Conservation (phyloP, 257 asterid genomes). For the Solanum pinnatisectum region DNA sequence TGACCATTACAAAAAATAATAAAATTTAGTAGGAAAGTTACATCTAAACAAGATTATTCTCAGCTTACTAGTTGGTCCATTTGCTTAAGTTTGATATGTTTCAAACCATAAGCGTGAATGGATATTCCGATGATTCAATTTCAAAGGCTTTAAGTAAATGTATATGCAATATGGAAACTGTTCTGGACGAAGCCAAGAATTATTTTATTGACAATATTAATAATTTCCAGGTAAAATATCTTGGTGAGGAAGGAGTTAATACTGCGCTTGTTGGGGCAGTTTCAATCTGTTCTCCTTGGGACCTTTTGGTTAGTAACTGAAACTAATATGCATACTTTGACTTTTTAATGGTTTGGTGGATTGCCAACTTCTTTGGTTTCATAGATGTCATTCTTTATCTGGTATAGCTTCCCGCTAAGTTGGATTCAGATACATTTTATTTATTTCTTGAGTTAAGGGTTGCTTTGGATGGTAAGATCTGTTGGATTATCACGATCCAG, state of each 20-base stretch:
- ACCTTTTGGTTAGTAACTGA: conserved; percentile 61
- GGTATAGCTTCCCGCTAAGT: background rate
- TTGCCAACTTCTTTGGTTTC: background rate
- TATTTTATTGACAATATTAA: background rate
- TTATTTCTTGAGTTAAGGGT: background rate
- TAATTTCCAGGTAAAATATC: conserved; percentile 55
- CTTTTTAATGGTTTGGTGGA: background rate
- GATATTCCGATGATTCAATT: background rate
- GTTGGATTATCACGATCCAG: background rate
- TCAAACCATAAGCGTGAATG: background rate
- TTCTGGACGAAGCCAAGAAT: background rate
- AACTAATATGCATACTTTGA: background rate
- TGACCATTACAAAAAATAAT: background rate
- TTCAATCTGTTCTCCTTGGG: conserved; percentile 95
- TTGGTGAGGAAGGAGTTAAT: conserved; percentile 75
- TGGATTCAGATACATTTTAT: background rate
- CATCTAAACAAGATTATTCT: background rate
- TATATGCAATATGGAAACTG: background rate
- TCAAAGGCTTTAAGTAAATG: background rate
- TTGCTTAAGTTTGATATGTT: background rate
- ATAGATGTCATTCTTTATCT: background rate
- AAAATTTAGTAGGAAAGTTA: background rate
- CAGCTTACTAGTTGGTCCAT: background rate
- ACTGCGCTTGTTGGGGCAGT: conserved; percentile 74
- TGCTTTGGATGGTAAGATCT: background rate